Evolutionary conservation across 306 rosid species (phyloP).

Genomic region (Erythrophleum fordii): DNA sequence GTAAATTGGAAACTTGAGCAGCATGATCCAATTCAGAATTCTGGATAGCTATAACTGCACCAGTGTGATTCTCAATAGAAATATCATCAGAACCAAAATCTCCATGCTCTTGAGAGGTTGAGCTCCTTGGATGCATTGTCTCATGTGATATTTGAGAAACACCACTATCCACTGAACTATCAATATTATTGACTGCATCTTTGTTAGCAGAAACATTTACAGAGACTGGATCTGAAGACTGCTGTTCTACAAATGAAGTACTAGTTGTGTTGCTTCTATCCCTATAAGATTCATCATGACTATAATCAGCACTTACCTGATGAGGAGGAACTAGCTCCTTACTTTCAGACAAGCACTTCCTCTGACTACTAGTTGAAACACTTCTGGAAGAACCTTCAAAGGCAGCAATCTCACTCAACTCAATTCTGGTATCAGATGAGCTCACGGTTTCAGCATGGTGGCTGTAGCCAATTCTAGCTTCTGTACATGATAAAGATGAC

Average conservation of each 20-base stretch:
- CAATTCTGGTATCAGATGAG: conserved; percentile 41
- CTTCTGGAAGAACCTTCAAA: conserved; percentile 58
- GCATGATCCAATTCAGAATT: conserved; percentile 46
- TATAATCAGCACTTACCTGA: conserved; percentile 71
- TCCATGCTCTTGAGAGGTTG: conserved; percentile 55
- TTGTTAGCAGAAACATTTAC: conserved; percentile 73
- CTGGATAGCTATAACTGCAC: conserved; percentile 37
- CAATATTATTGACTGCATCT: conserved; percentile 64
- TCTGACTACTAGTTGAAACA: conserved; percentile 47
- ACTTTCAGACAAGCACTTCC: conserved; percentile 62
- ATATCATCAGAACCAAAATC: conserved; percentile 44
- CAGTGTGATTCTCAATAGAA: conserved; percentile 54
- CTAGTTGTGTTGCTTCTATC: conserved; percentile 69
- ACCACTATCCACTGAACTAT: conserved; percentile 60
- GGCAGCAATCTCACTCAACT: conserved; percentile 34
- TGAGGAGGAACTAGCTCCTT: conserved; percentile 75
- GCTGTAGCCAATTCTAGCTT: conserved; percentile 45
- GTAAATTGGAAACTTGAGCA: conserved; percentile 57
- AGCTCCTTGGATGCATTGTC: conserved; percentile 57
- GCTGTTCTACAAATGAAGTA: conserved; percentile 71
- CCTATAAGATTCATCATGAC: conserved; percentile 67
- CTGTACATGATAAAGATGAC: conserved; percentile 48
- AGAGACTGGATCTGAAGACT: conserved; percentile 73
- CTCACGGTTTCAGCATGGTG: conserved; percentile 52
- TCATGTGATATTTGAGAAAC: conserved; percentile 53